Percentiles rank a stretch among this genome's conserved stretches.
Conservation (phyloP, 768 basidiomycete genomes). For the Clavulina sp. region DNA sequence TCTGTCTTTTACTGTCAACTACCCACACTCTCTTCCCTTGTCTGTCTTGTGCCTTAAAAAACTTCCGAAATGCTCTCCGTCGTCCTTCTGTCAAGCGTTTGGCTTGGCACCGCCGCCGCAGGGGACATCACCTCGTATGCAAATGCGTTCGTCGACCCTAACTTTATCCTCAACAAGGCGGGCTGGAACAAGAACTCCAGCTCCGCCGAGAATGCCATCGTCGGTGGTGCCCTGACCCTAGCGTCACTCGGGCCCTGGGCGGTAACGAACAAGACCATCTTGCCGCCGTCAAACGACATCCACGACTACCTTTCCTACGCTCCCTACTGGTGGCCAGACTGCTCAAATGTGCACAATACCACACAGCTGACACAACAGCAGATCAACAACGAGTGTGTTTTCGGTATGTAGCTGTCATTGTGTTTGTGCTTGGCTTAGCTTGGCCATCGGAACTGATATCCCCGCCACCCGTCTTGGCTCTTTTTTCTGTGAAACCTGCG, state of each 20-base stretch:
- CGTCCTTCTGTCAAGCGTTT: too few species aligned
- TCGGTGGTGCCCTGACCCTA: constrained; percentile 4
- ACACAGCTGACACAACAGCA: constrained; percentile 36
- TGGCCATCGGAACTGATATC: too few species aligned
- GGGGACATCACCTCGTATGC: constrained; percentile 8
- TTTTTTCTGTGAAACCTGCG: neutral
- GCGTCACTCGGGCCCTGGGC: constrained; percentile 10
- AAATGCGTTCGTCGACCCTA: constrained; percentile 5
- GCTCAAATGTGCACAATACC: constrained; percentile 37
- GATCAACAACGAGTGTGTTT: constrained; percentile 42
- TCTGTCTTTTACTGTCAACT: too few species aligned
- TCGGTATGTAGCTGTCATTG: constrained; percentile 15
- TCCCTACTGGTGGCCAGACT: constrained; percentile 37
- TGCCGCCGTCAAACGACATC: constrained; percentile 6
- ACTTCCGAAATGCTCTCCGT: too few species aligned
- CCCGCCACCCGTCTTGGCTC: too few species aligned
- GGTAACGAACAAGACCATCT: constrained; percentile 10
- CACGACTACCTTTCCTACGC: constrained; percentile 13
- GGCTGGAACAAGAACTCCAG: constrained; percentile 4
- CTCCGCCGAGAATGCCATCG: constrained; percentile 6
- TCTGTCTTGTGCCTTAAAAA: too few species aligned
- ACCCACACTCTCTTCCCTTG: too few species aligned
- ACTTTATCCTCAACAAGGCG: constrained; percentile 5
- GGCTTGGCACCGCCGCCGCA: neutral
- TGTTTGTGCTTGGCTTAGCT: neutral